phyloP scores from a whole-genome alignment of 768 basidiomycete species.

The Sarcodon sp. region DNA sequence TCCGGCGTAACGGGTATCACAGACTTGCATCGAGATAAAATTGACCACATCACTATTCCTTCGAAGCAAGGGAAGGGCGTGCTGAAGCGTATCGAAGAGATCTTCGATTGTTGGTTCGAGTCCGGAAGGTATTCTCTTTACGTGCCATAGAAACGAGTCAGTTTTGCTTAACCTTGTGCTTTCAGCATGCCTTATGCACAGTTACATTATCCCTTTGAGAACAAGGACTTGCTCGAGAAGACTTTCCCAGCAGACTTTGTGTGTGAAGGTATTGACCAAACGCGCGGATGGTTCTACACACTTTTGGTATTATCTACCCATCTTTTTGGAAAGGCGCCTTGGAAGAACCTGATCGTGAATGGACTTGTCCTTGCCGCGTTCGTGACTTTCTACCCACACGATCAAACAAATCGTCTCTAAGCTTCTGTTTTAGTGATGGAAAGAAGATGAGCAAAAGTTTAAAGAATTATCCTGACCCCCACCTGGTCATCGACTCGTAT shows the following conservation, averaged over 20 bases:
- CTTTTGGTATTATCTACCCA: conserved; percentile 93
- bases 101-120: conserved; percentile 99
- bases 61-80: conserved; percentile 78
- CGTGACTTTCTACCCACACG: conserved; percentile 16
- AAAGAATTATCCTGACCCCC: conserved; percentile 95
- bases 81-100: conserved; percentile 87
- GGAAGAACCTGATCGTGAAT: conserved; percentile 96
- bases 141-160: neutral
- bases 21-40: conserved; percentile 88
- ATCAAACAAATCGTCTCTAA: neutral
- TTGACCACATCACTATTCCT: conserved; percentile 94
- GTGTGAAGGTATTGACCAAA: conserved; percentile 97
- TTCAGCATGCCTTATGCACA: conserved; percentile 97
- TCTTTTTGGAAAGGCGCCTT: conserved; percentile 85
- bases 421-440: conserved; percentile 51
- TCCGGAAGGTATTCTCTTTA: conserved; percentile 69
- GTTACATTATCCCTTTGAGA: conserved; percentile 96
- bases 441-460: conserved; percentile 99
- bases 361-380: conserved; percentile 92
- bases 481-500: conserved; percentile 76
- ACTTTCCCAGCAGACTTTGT: conserved; percentile 95
- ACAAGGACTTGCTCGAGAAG: conserved; percentile 74
- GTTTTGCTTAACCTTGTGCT: neutral
- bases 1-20: conserved; percentile 77
- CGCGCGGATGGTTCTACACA: conserved; percentile 99